Percentiles rank a stretch among this genome's conserved stretches.
Conservation (phyloP, 2,329 filamentous ascomycete species). For the Huntiella abstrusa region DNA sequence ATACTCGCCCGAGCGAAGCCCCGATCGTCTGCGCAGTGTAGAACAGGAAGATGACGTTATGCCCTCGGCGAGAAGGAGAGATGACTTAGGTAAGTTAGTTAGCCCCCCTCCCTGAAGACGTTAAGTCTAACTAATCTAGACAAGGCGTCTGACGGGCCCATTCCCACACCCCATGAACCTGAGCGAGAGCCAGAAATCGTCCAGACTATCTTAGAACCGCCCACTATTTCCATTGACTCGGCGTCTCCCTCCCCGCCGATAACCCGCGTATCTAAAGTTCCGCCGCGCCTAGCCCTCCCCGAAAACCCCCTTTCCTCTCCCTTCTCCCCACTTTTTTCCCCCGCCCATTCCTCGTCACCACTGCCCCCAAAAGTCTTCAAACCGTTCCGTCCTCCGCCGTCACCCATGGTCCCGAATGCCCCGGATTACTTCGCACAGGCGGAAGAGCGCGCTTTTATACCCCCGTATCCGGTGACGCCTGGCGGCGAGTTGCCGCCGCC, state of each 20-base stretch:
- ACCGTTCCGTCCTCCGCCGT: slow-evolving; percentile 8
- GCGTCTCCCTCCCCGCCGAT: no score
- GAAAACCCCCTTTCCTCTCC: neutral
- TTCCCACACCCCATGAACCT: neutral
- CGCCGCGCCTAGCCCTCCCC: neutral
- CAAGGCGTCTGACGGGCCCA: no score
- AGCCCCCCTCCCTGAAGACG: no score
- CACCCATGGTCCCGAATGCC: slow-evolving; percentile 1
- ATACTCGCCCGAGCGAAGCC: no score
- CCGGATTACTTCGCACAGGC: slow-evolving; percentile 8
- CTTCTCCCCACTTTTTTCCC: slow-evolving; percentile 2
- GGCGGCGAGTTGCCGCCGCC: slow-evolving; percentile 9
- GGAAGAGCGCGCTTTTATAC: neutral
- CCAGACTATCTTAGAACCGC: no score
- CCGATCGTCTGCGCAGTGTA: no score
- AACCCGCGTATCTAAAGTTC: neutral
- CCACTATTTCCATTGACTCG: no score
- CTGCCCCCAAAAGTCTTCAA: slow-evolving; percentile 8
- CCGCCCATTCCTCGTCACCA: neutral
- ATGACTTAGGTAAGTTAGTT: no score
- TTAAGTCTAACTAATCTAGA: no score
- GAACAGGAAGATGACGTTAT: no score
- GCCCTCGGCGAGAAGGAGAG: no score
- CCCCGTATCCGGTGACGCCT: slow-evolving; percentile 10
- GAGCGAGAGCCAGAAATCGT: neutral